These are phyloP conservation scores for Synchytrium microbalum DNA, from an alignment of 371 early-diverging fungal genomes.

Conservation along the genomic window DNA sequence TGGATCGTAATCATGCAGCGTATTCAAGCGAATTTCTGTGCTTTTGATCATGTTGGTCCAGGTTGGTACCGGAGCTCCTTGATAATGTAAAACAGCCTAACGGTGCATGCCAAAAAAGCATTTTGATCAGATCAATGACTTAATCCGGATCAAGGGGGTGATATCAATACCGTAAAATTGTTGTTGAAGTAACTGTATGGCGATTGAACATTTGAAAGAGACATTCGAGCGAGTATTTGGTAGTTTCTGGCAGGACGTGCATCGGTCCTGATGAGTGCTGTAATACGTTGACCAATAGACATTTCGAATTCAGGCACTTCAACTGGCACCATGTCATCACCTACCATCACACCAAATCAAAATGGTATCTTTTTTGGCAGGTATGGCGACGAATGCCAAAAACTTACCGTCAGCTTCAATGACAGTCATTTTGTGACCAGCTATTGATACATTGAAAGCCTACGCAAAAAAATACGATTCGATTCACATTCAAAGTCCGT, in stretches of 20 bases:
- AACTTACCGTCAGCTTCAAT: not conserved
- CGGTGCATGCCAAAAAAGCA: too few relatives aligned
- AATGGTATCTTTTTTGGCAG: too few relatives aligned
- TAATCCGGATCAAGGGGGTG: too few relatives aligned
- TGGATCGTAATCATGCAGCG: too few relatives aligned
- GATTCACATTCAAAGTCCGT: not conserved
- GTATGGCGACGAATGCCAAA: too few relatives aligned
- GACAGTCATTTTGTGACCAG: not conserved
- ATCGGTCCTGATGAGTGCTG: not conserved
- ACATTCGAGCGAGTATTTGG: not conserved
- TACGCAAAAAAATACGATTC: not conserved
- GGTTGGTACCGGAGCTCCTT: not conserved
- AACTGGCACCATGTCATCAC: not conserved
- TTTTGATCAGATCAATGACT: too few relatives aligned
- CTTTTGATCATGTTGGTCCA: not conserved
- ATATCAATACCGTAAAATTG: not conserved
- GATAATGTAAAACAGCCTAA: not conserved
- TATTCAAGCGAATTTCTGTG: too few relatives aligned
- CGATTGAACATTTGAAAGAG: not conserved
- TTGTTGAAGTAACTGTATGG: not conserved
- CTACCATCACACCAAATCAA: too few relatives aligned
- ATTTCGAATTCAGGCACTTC: not conserved
- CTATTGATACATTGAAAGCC: not conserved
- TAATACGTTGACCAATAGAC: not conserved
- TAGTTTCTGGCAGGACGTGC: not conserved